Evolutionary conservation across 2,329 filamentous ascomycete species (phyloP).

Genomic region (Aspergillus quadrilineatus): DNA sequence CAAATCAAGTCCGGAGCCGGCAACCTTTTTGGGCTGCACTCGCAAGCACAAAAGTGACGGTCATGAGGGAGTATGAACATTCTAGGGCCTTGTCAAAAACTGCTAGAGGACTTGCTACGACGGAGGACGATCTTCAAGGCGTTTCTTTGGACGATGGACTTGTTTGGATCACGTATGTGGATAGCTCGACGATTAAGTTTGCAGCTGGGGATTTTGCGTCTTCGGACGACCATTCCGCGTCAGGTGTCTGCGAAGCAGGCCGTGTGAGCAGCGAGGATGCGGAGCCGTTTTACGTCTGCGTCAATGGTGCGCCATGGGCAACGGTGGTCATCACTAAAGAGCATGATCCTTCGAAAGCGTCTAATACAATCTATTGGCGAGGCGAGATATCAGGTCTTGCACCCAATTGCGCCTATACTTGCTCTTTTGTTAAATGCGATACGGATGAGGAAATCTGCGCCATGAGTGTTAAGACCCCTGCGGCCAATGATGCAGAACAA

Average conservation of each 20-base stretch:
- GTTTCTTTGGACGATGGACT: slow-evolving; percentile 44
- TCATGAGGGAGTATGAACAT: slow-evolving; percentile 86
- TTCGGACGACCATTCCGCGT: slow-evolving; percentile 33
- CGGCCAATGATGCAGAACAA: slow-evolving; percentile 59
- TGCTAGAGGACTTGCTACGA: slow-evolving; percentile 39
- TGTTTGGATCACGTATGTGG: slow-evolving; percentile 49
- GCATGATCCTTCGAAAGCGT: slow-evolving; percentile 45
- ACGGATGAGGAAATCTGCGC: slow-evolving; percentile 59
- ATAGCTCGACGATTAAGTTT: slow-evolving; percentile 49
- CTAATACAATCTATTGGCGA: slow-evolving; percentile 52
- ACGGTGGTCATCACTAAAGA: slow-evolving; percentile 56
- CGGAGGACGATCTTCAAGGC: slow-evolving; percentile 44
- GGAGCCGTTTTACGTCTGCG: slow-evolving; percentile 64
- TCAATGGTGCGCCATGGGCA: slow-evolving; percentile 66
- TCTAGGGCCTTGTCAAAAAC: slow-evolving; percentile 55
- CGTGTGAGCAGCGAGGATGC: slow-evolving; percentile 32
- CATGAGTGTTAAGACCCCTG: slow-evolving; percentile 62
- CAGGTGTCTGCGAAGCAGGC: slow-evolving; percentile 30
- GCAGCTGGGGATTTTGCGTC: slow-evolving; percentile 44
- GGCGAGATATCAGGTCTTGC: slow-evolving; percentile 66
- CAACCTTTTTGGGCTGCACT: slow-evolving; percentile 93
- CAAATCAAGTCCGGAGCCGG: slow-evolving; percentile 82
- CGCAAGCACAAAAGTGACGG: slow-evolving; percentile 93
- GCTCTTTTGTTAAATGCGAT: slow-evolving; percentile 59
- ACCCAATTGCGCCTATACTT: slow-evolving; percentile 63